Evolutionary conservation across 257 asterid genomes (phyloP).

Genomic region (Jasminum sambac): DNA sequence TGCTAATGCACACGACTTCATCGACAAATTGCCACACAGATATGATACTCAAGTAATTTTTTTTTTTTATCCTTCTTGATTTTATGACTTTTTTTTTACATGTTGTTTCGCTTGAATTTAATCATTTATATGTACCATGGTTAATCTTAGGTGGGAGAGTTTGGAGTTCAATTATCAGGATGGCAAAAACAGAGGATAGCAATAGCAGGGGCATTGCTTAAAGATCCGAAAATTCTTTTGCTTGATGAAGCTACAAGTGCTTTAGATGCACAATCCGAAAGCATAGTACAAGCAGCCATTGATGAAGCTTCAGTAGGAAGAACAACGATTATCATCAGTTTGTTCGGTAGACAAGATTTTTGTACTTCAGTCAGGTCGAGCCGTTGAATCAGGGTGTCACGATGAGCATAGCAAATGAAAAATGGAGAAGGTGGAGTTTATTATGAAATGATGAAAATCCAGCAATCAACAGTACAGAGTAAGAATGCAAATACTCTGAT

Average conservation of each 20-base stretch:
- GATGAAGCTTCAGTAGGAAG: conserved; percentile 62
- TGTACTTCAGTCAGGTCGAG: conserved; percentile 60
- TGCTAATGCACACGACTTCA: conserved; percentile 77
- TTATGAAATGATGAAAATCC: conserved; percentile 52
- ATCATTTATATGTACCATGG: background rate
- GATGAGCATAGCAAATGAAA: conserved; percentile 40
- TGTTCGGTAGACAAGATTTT: conserved; percentile 46
- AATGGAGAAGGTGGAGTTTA: conserved; percentile 45
- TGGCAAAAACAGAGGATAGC: conserved; percentile 85
- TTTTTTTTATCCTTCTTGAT: background rate
- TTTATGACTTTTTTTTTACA: background rate
- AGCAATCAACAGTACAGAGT: conserved; percentile 37
- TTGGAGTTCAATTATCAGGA: conserved; percentile 68
- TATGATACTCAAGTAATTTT: conserved; percentile 64
- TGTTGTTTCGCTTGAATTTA: conserved; percentile 9
- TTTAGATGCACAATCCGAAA: conserved; percentile 70
- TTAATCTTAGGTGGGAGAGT: conserved; percentile 73
- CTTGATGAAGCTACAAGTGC: conserved; percentile 94
- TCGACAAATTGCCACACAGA: conserved; percentile 50
- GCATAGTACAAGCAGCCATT: conserved; percentile 64
- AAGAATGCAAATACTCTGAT: conserved; percentile 19
- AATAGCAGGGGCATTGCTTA: conserved; percentile 70
- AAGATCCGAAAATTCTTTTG: conserved; percentile 61
- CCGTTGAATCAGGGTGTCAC: conserved; percentile 66
- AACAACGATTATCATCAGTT: conserved; percentile 61